These are phyloP conservation scores for Nakazawaea ambrosiae DNA, from an alignment of 805 yeast species.

Conservation along the genomic window DNA sequence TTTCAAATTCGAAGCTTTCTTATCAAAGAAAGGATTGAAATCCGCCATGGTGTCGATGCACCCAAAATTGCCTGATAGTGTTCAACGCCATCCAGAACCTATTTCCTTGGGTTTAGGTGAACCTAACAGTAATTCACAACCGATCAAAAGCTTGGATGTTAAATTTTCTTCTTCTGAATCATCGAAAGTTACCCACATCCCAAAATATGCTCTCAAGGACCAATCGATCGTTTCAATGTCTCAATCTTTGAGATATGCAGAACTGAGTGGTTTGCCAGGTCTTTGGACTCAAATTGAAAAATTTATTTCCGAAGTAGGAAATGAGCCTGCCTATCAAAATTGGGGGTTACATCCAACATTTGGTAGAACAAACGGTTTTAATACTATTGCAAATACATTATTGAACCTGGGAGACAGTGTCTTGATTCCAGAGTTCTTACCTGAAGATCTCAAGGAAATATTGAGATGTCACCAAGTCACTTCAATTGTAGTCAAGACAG, in stretches of 20 bases:
- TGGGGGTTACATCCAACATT: slow-evolving; percentile 41
- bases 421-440: slow-evolving; percentile 48
- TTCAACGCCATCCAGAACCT: slow-evolving; percentile 39
- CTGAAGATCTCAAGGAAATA: slow-evolving; percentile 34
- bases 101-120: slow-evolving; percentile 49
- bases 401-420: slow-evolving; percentile 43
- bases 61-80: slow-evolving; percentile 29
- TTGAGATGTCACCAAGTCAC: too few species aligned
- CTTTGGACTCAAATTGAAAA: slow-evolving; percentile 31
- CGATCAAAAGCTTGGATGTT: slow-evolving; percentile 44
- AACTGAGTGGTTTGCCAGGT: slow-evolving; percentile 39
- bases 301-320: slow-evolving; percentile 16
- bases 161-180: too few species aligned
- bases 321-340: slow-evolving; percentile 37
- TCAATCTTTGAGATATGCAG: slow-evolving; percentile 43
- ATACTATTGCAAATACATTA: slow-evolving; percentile 41
- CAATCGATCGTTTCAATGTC: background rate
- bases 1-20: background rate
- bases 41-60: too few species aligned
- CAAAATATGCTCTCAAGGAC: background rate
- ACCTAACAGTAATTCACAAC: slow-evolving; percentile 59
- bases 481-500: too few species aligned
- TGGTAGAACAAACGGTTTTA: slow-evolving; percentile 52
- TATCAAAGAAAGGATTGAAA: background rate
- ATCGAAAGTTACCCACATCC: too few species aligned